These are phyloP conservation scores for Talaromyces wortmannii DNA, from an alignment of 495 filamentous ascomycete genomes.

Conservation along the genomic window DNA sequence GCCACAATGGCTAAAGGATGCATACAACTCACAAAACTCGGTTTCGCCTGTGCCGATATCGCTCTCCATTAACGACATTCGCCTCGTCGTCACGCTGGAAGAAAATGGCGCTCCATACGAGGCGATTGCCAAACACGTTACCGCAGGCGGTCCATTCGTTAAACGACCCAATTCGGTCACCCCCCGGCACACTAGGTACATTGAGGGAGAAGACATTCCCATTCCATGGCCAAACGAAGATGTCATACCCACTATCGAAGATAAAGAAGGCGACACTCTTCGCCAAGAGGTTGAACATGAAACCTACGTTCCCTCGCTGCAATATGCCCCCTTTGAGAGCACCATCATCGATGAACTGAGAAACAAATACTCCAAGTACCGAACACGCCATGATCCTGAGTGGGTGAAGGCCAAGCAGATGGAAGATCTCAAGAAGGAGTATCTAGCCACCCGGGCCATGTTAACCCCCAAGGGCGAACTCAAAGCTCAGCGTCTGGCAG, in stretches of 20 bases:
- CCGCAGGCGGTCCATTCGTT: slow-evolving; percentile 24
- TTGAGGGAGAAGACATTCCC: slow-evolving; percentile 38
- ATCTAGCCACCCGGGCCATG: slow-evolving; percentile 43
- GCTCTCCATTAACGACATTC: slow-evolving; percentile 61
- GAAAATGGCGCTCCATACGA: slow-evolving; percentile 61
- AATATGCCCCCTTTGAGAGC: slow-evolving; percentile 70
- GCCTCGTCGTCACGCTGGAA: slow-evolving; percentile 69
- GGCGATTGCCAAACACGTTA: slow-evolving; percentile 66
- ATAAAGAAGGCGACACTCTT: slow-evolving; percentile 60
- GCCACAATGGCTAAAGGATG: slow-evolving; percentile 43
- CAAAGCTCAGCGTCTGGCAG: slow-evolving; percentile 11
- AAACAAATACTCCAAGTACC: slow-evolving; percentile 76
- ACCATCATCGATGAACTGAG: slow-evolving; percentile 81
- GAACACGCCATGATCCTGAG: slow-evolving; percentile 68
- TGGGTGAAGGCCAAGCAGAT: slow-evolving; percentile 45
- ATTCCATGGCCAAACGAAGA: slow-evolving; percentile 68
- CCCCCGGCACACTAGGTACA: slow-evolving; percentile 34
- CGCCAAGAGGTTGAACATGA: slow-evolving; percentile 66
- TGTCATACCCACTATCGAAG: slow-evolving; percentile 25
- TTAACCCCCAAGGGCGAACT: slow-evolving; percentile 36
- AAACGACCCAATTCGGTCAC: slow-evolving; percentile 25
- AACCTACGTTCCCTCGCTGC: slow-evolving; percentile 70
- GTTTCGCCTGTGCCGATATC: slow-evolving; percentile 39
- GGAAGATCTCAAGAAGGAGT: slow-evolving; percentile 52
- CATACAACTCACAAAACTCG: slow-evolving; percentile 29